phyloP scores from a whole-genome alignment of 768 basidiomycete genomes.

The Mycena amicta region DNA sequence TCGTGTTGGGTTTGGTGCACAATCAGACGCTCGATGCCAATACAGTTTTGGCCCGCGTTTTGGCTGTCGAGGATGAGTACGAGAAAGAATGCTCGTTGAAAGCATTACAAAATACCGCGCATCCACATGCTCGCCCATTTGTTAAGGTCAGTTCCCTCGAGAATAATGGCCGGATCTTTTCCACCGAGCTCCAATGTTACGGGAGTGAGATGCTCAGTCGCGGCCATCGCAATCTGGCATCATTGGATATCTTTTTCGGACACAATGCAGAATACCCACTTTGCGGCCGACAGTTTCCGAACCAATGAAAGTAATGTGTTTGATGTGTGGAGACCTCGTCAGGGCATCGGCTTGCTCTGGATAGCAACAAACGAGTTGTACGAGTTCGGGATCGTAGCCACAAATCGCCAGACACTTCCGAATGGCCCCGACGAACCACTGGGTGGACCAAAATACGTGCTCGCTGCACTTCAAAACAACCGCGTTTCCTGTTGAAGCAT shows the following conservation, averaged over 20 bases:
- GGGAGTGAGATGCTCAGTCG: conserved; percentile 85
- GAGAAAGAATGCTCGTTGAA: too few relatives aligned
- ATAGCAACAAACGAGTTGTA: conserved; percentile 92
- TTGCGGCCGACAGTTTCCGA: conserved; percentile 78
- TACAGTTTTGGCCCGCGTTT: conserved; percentile 94
- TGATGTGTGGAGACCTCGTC: conserved; percentile 77
- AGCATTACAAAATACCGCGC: conserved; percentile 91
- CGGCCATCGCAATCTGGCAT: conserved; percentile 74
- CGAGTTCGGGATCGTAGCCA: conserved; percentile 80
- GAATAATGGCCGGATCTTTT: conserved; percentile 90
- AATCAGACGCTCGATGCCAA: conserved; percentile 92
- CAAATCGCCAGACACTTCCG: conserved; percentile 75
- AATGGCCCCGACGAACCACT: conserved; percentile 81
- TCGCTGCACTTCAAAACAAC: conserved; percentile 92
- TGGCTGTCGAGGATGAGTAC: conserved; percentile 55
- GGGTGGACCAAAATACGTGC: conserved; percentile 89
- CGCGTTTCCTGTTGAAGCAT: conserved; percentile 57
- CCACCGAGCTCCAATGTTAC: conserved; percentile 94
- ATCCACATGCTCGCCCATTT: conserved; percentile 83
- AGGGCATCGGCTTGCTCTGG: conserved; percentile 85
- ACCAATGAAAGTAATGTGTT: conserved; percentile 95
- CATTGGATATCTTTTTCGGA: not conserved
- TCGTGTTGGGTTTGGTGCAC: conserved; percentile 82
- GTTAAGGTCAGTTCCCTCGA: conserved; percentile 81
- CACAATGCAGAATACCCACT: conserved; percentile 39